Evolutionary conservation across 2,329 filamentous ascomycete species (phyloP), one percentile per base, ranked within the genome.

Genomic region (Aspergillus brunneoviolaceus): DNA sequence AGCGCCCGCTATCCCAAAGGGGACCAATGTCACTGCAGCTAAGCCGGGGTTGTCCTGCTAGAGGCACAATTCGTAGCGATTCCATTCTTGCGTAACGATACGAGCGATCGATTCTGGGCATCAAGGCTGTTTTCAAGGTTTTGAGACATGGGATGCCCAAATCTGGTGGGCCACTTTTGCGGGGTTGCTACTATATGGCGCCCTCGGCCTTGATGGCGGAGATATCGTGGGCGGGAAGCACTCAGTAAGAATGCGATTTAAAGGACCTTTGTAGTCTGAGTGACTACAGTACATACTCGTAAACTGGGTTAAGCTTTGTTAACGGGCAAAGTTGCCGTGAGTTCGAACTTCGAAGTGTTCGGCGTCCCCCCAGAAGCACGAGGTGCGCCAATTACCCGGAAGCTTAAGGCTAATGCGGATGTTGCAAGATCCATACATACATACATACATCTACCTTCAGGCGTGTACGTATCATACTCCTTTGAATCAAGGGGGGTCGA

Each of bases 1-100:
- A 55, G 53, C 53, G 53, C 53, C 42, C 53, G 42, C 29, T 25
- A 47, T 35, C 42, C 53, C 10, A 55, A 55, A 55, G 39, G n/a
- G 27, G 53, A 49, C 27, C 42, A 33, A 33, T 27, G 16, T 31
- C 51, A 6, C 53, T 55, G 53, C 53, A 49, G 27, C 53, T 48
- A 49, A 47, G 53, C 14, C 23, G 16, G 35, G 35, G 3, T 53
- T 23, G 42, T 35, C 4, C 25, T 31, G 39, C 39, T 19, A 23
- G 23, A 29, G 35, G 39, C 29, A 29, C 51, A 45, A 31, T 21
- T 29, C 14, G 39, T 4, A 7, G 51, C 51, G 14, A 23, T 48
- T 21, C 21, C 11, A 2, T 16, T 47, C 27, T 31, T 45, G 23
- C 42, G 23, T 47, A 47, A 25, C 21, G 19, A 27, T 42, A 23